A percentile compares a stretch with the other conserved stretches of the same genome.
Evolutionary conservation across 352 stramenopile species (phyloP).

Genomic region (Globisporangium iwayamae): DNA sequence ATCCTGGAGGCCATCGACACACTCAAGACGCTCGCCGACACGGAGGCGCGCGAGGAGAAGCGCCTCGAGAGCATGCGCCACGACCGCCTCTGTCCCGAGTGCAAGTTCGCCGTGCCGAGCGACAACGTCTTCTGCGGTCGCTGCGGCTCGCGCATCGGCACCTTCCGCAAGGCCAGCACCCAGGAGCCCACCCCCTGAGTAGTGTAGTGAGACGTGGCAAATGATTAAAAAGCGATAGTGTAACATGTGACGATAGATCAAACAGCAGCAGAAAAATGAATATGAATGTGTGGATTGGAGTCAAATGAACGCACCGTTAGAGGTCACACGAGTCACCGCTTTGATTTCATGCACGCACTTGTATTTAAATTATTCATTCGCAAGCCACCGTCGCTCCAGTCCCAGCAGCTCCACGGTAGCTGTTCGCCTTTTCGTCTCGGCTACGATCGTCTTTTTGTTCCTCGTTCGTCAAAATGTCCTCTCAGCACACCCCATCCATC

Average conservation of each 20-base stretch:
- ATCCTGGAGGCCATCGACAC: conserved; percentile 8
- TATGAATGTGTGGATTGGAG: not conserved
- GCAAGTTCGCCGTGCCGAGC: conserved; percentile 16
- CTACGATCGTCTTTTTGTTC: not conserved
- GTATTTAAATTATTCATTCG: conserved; percentile 10
- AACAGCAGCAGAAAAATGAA: not conserved
- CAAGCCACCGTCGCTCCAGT: not conserved
- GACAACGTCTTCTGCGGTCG: conserved; percentile 17
- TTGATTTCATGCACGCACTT: not conserved
- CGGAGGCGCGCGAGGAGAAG: conserved; percentile 14
- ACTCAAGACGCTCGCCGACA: conserved; percentile 14
- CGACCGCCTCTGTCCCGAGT: conserved; percentile 16
- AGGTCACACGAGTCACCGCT: not conserved
- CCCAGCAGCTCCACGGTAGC: not conserved
- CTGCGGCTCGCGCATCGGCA: conserved; percentile 17
- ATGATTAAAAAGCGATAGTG: not conserved
- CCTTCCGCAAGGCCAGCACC: conserved; percentile 6
- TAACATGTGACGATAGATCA: conserved; percentile 1
- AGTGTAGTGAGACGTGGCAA: not conserved
- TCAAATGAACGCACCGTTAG: not conserved
- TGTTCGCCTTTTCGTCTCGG: not conserved
- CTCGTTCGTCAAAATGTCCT: conserved; percentile 6
- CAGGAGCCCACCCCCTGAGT: not conserved
- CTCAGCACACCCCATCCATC: not conserved
- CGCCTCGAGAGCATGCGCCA: conserved; percentile 14